phyloP scores from a whole-genome alignment of 768 basidiomycete genomes.

The Leccinum truebloodii region DNA sequence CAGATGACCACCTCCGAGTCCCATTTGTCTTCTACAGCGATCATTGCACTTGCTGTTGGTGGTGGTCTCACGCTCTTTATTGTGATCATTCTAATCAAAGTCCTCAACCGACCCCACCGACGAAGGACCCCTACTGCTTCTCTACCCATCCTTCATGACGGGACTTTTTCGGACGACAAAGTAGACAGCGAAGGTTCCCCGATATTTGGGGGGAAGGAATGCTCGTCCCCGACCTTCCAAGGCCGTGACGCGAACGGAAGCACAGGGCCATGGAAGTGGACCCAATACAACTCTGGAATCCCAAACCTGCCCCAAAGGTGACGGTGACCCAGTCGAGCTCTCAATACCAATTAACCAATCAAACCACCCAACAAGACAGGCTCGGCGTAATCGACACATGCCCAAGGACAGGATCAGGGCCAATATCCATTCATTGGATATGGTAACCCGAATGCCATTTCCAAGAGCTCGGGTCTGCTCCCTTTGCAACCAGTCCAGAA shows the following conservation, averaged over 20 bases:
- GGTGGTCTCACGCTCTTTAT: constrained; percentile 50
- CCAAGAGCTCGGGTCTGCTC: constrained; percentile 27
- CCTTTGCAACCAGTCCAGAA: constrained; percentile 44
- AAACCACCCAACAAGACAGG: constrained; percentile 11
- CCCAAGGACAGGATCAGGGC: constrained; percentile 11
- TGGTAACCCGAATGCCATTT: constrained; percentile 24
- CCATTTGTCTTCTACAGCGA: constrained; percentile 48
- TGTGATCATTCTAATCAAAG: constrained; percentile 46
- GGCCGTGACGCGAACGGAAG: constrained; percentile 38
- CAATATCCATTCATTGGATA: constrained; percentile 29
- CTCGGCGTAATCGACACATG: constrained; percentile 12
- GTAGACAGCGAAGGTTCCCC: constrained; percentile 60
- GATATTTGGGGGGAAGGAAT: constrained; percentile 76
- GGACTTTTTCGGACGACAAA: constrained; percentile 46
- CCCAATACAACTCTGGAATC: constrained; percentile 48
- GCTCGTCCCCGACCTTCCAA: constrained; percentile 40
- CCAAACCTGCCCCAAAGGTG: constrained; percentile 26
- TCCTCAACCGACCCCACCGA: constrained; percentile 50
- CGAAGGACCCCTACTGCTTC: constrained; percentile 65
- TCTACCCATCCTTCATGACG: constrained; percentile 68
- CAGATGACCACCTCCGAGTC: constrained; percentile 11
- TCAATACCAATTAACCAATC: constrained; percentile 13
- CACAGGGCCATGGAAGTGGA: constrained; percentile 57
- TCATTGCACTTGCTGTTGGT: constrained; percentile 56
- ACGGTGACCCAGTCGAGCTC: constrained; percentile 27